Conservation (phyloP, 164 flowering plant genomes). For the Amborella trichopoda region DNA sequence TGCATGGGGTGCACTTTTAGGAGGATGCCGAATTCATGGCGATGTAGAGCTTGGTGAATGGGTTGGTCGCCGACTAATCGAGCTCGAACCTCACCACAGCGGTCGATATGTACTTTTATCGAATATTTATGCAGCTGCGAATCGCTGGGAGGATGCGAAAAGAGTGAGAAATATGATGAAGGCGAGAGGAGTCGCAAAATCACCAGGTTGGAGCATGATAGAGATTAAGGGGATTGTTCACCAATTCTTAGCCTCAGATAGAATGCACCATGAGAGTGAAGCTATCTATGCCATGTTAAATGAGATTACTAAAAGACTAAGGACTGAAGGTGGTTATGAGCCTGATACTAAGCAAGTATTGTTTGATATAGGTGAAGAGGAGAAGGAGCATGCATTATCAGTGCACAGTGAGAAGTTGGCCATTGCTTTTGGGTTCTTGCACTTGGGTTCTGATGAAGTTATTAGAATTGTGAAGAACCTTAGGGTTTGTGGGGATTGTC, state of each 20-base stretch:
- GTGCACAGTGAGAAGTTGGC: slow-evolving; percentile 27
- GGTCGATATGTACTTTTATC: slow-evolving; percentile 25
- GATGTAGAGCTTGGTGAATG: slow-evolving; percentile 14
- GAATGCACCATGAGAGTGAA: slow-evolving; percentile 12
- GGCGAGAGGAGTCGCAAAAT: slow-evolving; percentile 8
- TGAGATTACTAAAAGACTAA: slow-evolving; percentile 14
- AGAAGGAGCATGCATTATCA: slow-evolving; percentile 16
- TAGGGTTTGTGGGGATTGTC: slow-evolving; percentile 16
- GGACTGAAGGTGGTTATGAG: slow-evolving; percentile 10
- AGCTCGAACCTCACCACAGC: slow-evolving; percentile 24
- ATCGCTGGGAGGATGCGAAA: slow-evolving; percentile 15
- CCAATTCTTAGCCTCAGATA: slow-evolving; percentile 16
- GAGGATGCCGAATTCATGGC: slow-evolving; percentile 19
- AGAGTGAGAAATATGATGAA: slow-evolving; percentile 15
- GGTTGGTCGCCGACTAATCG: slow-evolving; percentile 19
- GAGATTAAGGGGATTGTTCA: slow-evolving; percentile 20
- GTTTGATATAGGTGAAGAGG: slow-evolving; percentile 22
- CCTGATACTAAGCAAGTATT: slow-evolving; percentile 20
- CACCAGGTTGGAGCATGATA: slow-evolving; percentile 21
- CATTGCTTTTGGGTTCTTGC: slow-evolving; percentile 20
- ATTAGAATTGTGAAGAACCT: slow-evolving; percentile 19
- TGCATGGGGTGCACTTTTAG: slow-evolving; percentile 21
- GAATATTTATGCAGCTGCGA: slow-evolving; percentile 15
- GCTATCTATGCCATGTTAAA: slow-evolving; percentile 11
- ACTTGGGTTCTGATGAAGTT: neutral